A percentile compares a stretch with the other conserved stretches of the same genome.
These are phyloP conservation scores for Parietaria judaica DNA, from an alignment of 306 rosid genomes.

Conservation along the genomic window DNA sequence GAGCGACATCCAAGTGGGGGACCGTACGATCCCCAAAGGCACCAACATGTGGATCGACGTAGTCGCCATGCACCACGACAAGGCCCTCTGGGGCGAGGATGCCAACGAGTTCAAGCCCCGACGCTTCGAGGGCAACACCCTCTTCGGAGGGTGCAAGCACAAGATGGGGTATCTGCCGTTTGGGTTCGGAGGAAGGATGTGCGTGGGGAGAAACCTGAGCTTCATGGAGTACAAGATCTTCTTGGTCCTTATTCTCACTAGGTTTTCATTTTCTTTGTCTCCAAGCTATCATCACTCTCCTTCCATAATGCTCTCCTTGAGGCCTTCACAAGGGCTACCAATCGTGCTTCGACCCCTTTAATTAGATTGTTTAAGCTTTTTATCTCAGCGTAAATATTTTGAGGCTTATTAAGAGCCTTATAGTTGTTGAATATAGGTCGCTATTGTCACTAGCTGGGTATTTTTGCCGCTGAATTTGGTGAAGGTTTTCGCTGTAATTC, in stretches of 20 bases:
- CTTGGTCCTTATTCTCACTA: slow-evolving; percentile 50
- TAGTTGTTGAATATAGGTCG: too few relatives aligned
- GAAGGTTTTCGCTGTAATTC: too few relatives aligned
- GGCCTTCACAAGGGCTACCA: slow-evolving; percentile 60
- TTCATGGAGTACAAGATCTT: slow-evolving; percentile 75
- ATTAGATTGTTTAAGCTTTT: too few relatives aligned
- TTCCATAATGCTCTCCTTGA: slow-evolving; percentile 48
- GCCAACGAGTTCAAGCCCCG: slow-evolving; percentile 67
- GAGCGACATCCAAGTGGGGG: slow-evolving; percentile 43
- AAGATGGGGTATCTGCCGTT: slow-evolving; percentile 85
- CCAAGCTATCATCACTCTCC: slow-evolving; percentile 57
- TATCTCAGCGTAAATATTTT: too few relatives aligned
- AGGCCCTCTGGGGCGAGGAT: slow-evolving; percentile 54
- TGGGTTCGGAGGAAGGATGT: slow-evolving; percentile 86
- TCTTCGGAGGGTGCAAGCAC: slow-evolving; percentile 64
- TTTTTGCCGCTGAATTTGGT: too few relatives aligned
- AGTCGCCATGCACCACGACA: slow-evolving; percentile 79
- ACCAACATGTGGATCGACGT: slow-evolving; percentile 85
- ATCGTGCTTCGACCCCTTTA: slow-evolving; percentile 34
- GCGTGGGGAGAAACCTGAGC: slow-evolving; percentile 71
- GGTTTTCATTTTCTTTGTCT: slow-evolving; percentile 53
- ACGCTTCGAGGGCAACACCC: slow-evolving; percentile 46
- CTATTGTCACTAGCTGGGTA: too few relatives aligned
- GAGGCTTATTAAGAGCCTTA: too few relatives aligned
- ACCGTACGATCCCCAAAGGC: slow-evolving; percentile 54